Percentiles rank a stretch among this genome's conserved stretches.
Evolutionary conservation across 352 stramenopile species (phyloP).

Genomic region (Phytopythium kandeliae): DNA sequence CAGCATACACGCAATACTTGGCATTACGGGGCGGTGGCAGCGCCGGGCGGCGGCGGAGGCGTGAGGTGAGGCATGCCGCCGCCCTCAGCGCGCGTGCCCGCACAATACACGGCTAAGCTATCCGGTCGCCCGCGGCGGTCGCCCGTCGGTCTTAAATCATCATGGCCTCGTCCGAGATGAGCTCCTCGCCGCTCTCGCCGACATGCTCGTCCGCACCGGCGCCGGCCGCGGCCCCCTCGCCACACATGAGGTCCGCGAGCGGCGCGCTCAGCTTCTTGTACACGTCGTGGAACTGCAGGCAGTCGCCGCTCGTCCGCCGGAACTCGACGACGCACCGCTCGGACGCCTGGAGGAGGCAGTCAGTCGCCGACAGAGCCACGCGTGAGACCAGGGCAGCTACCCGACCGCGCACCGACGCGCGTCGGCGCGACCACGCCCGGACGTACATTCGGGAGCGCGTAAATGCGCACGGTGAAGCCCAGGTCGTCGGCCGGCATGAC

Average conservation of each 20-base stretch:
- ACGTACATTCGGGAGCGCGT: constrained; percentile 69
- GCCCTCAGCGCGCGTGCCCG: too few relatives aligned
- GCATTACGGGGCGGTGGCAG: too few relatives aligned
- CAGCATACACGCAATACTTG: background rate
- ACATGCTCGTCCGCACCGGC: constrained; percentile 12
- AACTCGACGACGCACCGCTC: constrained; percentile 66
- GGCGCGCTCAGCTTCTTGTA: constrained; percentile 59
- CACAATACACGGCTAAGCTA: background rate
- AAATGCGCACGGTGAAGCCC: constrained; percentile 54
- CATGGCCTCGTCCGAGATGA: constrained; percentile 76
- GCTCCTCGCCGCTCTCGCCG: constrained; percentile 45
- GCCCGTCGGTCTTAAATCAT: constrained; percentile 48
- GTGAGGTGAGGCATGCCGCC: too few relatives aligned
- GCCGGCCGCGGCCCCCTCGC: constrained; percentile 6
- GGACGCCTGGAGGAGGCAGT: constrained; percentile 31
- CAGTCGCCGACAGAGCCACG: too few relatives aligned
- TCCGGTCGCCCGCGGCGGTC: too few relatives aligned
- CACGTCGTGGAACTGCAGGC: constrained; percentile 64
- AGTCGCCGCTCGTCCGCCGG: constrained; percentile 60
- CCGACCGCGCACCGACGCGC: constrained; percentile 1
- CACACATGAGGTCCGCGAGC: constrained; percentile 52
- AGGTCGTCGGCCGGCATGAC: constrained; percentile 51
- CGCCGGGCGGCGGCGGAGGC: too few relatives aligned
- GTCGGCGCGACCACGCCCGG: constrained; percentile 12
- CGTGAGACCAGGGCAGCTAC: background rate